Base-by-base conservation (phyloP, 2,329 filamentous ascomycete species). In the Nemania diffusa region DNA sequence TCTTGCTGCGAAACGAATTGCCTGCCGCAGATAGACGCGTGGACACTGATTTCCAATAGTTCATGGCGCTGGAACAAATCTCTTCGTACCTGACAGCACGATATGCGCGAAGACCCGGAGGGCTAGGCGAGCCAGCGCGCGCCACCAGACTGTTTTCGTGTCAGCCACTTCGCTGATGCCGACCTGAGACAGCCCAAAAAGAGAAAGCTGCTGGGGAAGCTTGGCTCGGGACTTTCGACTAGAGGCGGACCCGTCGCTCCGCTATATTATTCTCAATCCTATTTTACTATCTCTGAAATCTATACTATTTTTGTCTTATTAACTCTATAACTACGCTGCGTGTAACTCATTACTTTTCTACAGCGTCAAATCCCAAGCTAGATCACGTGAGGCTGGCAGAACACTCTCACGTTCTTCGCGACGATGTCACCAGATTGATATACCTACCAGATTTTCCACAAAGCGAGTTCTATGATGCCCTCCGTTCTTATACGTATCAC, bases 101-200 rank as follows among this genome's bases (percentile, higher is more conserved):
- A 62, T 50, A 50, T n/a, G 64, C 60, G 48, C 55, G 52, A 57
- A 60, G 59, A 29, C 46, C 53, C 29, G 55, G 17, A 53, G 57
- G 61, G 44, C 67, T 42, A 58, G 52, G 46, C 67, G 59, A 64
- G 24, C 50, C 34, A 59, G 34, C 44, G 48, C 32, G 52, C 59
- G 34, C 53, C 61, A 64, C 57, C 52, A 61, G 40, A 56, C 42
- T 50, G 42, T n/a, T 52, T 58, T 65, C 55, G 57, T 62, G 57
- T 46, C 52, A 60, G 65, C 58, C 61, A 64, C 67, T 29, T 67
- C 61, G 64, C 68, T 63, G 57, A 64, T 64, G 60, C 67, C 64
- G 64, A 64, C 40, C 34, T 61, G 46, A 42, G 44, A 59, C 53
- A 29, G 32, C 32, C 62, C 48, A 32, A 61, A 52, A 55, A 27